These are phyloP conservation scores for Mucor velutinosus DNA, from an alignment of 371 early-diverging fungal genomes.

Conservation along the genomic window DNA sequence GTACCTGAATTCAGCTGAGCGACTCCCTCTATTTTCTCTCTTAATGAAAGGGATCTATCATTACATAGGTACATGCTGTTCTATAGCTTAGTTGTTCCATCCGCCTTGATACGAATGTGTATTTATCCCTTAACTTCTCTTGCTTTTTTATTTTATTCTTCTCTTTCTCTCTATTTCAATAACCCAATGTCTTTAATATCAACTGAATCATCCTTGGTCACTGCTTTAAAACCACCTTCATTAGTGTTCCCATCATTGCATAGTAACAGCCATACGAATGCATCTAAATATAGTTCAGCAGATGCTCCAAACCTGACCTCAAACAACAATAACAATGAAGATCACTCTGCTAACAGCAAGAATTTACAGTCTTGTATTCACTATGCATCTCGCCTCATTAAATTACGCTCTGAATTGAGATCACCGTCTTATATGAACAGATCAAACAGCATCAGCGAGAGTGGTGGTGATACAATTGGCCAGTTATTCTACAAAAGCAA, in stretches of 20 bases:
- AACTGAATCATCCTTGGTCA: background rate
- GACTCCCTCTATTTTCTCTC: background rate
- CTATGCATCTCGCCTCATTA: conserved; percentile 17
- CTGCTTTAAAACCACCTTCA: conserved; percentile 7
- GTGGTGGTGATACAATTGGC: background rate
- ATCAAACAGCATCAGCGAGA: background rate
- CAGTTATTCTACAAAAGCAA: background rate
- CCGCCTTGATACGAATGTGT: background rate
- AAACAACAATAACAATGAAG: background rate
- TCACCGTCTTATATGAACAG: conserved; percentile 14
- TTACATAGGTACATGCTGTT: background rate
- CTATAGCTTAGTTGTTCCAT: background rate
- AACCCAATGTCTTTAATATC: conserved; percentile 5
- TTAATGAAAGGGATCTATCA: background rate
- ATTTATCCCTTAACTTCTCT: background rate
- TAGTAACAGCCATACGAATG: background rate
- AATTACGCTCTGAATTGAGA: conserved; percentile 20
- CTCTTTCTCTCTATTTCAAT: background rate
- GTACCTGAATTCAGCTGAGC: background rate
- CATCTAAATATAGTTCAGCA: background rate
- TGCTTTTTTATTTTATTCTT: background rate
- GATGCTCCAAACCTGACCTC: background rate
- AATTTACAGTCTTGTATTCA: conserved; percentile 13
- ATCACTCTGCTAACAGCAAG: background rate
- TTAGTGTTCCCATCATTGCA: conserved; percentile 18